Conservation (phyloP, 495 filamentous ascomycete species). For the Sabuloglossum arenarium region DNA sequence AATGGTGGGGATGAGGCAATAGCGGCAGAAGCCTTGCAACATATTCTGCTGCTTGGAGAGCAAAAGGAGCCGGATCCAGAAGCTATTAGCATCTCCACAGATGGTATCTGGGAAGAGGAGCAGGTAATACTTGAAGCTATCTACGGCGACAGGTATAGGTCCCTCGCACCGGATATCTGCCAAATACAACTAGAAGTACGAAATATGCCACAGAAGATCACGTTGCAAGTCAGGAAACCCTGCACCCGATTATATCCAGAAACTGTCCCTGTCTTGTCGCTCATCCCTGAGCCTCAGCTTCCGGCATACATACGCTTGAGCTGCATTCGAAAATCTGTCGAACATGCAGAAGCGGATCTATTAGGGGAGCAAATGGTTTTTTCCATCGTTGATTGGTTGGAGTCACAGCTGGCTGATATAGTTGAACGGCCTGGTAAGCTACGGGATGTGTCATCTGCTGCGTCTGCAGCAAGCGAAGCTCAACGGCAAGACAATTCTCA, state of each 20-base stretch:
- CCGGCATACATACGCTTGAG: constrained; percentile 87
- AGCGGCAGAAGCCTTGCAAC: constrained; percentile 60
- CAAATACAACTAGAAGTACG: constrained; percentile 34
- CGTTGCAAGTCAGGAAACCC: constrained; percentile 31
- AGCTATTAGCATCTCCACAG: background rate
- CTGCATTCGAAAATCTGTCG: constrained; percentile 56
- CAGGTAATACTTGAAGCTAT: constrained; percentile 61
- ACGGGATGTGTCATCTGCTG: constrained; percentile 54
- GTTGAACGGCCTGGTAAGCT: constrained; percentile 66
- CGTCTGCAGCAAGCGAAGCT: constrained; percentile 33
- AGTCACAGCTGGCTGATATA: constrained; percentile 51
- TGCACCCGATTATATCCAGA: constrained; percentile 44
- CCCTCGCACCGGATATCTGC: constrained; percentile 34
- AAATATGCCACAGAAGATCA: constrained; percentile 17
- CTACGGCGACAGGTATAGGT: constrained; percentile 41
- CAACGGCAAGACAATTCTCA: background rate
- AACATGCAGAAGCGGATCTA: constrained; percentile 42
- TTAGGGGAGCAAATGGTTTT: constrained; percentile 76
- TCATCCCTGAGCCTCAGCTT: constrained; percentile 34
- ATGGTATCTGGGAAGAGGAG: constrained; percentile 66
- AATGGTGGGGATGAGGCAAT: constrained; percentile 49
- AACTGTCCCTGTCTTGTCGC: constrained; percentile 49
- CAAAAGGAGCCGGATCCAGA: constrained; percentile 11
- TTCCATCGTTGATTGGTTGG: constrained; percentile 75
- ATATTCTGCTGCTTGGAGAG: constrained; percentile 30